Conservation (phyloP, 176 grass and related monocot species). For the Oryza meyeriana region DNA sequence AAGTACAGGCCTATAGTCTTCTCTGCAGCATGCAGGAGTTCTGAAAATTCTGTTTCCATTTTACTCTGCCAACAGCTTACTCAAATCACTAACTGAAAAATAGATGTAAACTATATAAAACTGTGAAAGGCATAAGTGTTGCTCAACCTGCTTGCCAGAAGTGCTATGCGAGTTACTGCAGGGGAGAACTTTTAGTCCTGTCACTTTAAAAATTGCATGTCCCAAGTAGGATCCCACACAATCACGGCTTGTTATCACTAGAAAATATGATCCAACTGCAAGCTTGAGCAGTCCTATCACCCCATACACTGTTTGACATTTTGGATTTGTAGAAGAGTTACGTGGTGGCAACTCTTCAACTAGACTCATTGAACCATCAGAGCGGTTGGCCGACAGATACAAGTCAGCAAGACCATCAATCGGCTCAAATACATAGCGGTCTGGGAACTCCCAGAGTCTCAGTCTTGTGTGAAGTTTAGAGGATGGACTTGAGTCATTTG, state of each 20-base stretch:
- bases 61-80: conserved; percentile 77
- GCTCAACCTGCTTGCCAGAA: conserved; percentile 63
- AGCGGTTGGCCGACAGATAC: conserved; percentile 66
- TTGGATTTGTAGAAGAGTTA: conserved; percentile 43
- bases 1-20: conserved; percentile 81
- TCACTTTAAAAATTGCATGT: conserved; percentile 86
- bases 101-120: conserved; percentile 24
- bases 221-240: conserved; percentile 86
- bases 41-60: conserved; percentile 69
- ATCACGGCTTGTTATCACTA: conserved; percentile 77
- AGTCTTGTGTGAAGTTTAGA: conserved; percentile 76
- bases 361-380: conserved; percentile 76
- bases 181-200: conserved; percentile 75
- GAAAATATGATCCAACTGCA: conserved; percentile 84
- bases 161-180: conserved; percentile 69
- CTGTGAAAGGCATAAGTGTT: conserved; percentile 23
- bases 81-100: conserved; percentile 13
- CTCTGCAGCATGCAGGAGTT: conserved; percentile 74
- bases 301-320: conserved; percentile 67
- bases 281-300: conserved; percentile 91
- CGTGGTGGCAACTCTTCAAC: conserved; percentile 64
- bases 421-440: conserved; percentile 83
- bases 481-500: conserved; percentile 24
- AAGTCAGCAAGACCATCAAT: conserved; percentile 78
- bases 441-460: conserved; percentile 78